phyloP scores from a whole-genome alignment of 106 monocot species.

The Acanthochlamys bracteata region DNA sequence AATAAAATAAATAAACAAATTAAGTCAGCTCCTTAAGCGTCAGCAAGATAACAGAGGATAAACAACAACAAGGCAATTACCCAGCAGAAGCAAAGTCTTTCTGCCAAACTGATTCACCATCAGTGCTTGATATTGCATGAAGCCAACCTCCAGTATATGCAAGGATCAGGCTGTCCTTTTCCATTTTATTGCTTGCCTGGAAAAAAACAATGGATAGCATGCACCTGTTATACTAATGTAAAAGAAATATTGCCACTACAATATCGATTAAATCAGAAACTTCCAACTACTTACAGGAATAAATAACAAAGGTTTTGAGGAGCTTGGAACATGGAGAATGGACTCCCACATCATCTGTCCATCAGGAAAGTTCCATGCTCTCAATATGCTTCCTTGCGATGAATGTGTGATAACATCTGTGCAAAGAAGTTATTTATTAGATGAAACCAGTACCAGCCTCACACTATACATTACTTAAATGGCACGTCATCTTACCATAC shows the following conservation, averaged over 20 bases:
- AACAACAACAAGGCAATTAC: conserved; percentile 23
- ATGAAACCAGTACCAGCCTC: not conserved
- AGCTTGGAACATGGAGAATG: conserved; percentile 40
- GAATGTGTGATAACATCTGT: conserved; percentile 91
- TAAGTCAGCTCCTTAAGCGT: not conserved
- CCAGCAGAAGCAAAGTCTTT: conserved; percentile 58
- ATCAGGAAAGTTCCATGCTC: conserved; percentile 99
- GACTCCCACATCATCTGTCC: conserved; percentile 98
- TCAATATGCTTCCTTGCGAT: conserved; percentile 68
- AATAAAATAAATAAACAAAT: not conserved
- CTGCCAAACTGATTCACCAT: conserved; percentile 80
- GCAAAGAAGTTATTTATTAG: conserved; percentile 4
- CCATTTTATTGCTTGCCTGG: conserved; percentile 49
- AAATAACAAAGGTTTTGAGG: conserved; percentile 53
- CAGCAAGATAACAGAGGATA: not conserved
- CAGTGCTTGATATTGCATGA: conserved; percentile 74
- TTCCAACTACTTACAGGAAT: conserved; percentile 46
- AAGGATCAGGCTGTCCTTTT: conserved; percentile 55
- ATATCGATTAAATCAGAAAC: not conserved
- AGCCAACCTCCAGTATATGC: conserved; percentile 61
- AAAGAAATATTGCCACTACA: not conserved
- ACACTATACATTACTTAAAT: not conserved
- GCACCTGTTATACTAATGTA: too few species aligned
- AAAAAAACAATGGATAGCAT: not conserved
- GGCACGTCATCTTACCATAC: not conserved